These are phyloP conservation scores for Penicillium sp. DNA, from an alignment of 2,329 filamentous ascomycete species.

Conservation along the genomic window DNA sequence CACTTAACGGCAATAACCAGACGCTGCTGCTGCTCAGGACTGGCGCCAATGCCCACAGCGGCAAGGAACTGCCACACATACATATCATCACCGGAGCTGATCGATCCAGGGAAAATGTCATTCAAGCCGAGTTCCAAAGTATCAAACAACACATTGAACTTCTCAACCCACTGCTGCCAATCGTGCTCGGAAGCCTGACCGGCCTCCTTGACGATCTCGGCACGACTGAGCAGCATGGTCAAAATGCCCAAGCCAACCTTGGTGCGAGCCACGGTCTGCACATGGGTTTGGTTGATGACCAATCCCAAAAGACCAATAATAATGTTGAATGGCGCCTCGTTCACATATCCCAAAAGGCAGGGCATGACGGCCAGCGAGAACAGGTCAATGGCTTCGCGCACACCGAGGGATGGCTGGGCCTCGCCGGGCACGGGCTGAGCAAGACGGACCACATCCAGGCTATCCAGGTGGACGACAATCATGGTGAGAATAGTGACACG, in stretches of 20 bases:
- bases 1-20: conserved; percentile 90
- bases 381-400: conserved; percentile 88
- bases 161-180: conserved; percentile 78
- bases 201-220: conserved; percentile 86
- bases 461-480: conserved; percentile 90
- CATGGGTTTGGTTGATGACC: conserved; percentile 75
- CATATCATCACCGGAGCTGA: conserved; percentile 86
- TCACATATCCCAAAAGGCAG: conserved; percentile 83
- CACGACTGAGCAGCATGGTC: conserved; percentile 90
- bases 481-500: conserved; percentile 91
- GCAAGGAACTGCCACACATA: conserved; percentile 98
- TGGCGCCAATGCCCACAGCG: conserved; percentile 89
- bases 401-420: conserved; percentile 67
- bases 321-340: conserved; percentile 85
- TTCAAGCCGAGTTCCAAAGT: conserved; percentile 78
- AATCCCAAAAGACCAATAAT: conserved; percentile 86
- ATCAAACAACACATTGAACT: conserved; percentile 87
- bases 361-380: conserved; percentile 89
- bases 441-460: conserved; percentile 82
- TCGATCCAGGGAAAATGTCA: conserved; percentile 86
- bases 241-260: conserved; percentile 86
- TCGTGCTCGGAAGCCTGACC: conserved; percentile 68
- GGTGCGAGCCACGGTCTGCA: conserved; percentile 80
- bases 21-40: conserved; percentile 90
- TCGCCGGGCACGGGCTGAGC: conserved; percentile 74